These are phyloP conservation scores for Saccharomycopsis hybrid DNA, from an alignment of 1,139 yeast genomes.

Conservation along the genomic window DNA sequence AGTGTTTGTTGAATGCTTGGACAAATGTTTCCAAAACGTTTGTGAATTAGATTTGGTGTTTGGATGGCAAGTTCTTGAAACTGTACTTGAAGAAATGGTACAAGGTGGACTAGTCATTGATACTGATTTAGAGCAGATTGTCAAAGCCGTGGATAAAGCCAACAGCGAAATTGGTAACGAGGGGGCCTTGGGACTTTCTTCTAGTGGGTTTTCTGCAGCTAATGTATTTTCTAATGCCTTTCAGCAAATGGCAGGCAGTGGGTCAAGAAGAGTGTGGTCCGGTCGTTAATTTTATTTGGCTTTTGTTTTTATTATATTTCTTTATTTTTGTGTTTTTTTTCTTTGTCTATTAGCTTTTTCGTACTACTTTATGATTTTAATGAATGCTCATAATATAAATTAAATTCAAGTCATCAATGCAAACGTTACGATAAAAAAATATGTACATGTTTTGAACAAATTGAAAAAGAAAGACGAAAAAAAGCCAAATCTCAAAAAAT, in stretches of 20 bases:
- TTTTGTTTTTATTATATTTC: background rate
- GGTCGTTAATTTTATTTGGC: constrained; percentile 4
- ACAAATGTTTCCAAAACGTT: constrained; percentile 87
- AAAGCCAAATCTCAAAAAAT: too few species aligned
- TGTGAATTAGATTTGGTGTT: constrained; percentile 93
- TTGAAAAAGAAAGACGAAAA: too few species aligned
- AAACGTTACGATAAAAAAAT: too few species aligned
- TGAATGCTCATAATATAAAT: too few species aligned
- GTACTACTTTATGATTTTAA: too few species aligned
- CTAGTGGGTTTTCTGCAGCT: constrained; percentile 7
- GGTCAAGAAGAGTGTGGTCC: constrained; percentile 16
- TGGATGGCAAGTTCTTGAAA: constrained; percentile 95
- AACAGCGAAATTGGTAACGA: constrained; percentile 23
- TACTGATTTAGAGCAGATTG: constrained; percentile 76
- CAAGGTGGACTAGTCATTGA: constrained; percentile 99
- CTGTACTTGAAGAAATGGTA: constrained; percentile 85
- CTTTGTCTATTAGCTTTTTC: too few species aligned
- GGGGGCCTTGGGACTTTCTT: background rate
- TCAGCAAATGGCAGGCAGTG: constrained; percentile 15
- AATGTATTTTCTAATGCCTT: constrained; percentile 16
- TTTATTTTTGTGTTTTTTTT: too few species aligned
- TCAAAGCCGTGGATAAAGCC: constrained; percentile 53
- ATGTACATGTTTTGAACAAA: too few species aligned
- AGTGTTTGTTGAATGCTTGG: constrained; percentile 92
- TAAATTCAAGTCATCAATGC: too few species aligned